Base-by-base conservation (phyloP, 305 asterid genomes). In the Fraxinus latifolia region DNA sequence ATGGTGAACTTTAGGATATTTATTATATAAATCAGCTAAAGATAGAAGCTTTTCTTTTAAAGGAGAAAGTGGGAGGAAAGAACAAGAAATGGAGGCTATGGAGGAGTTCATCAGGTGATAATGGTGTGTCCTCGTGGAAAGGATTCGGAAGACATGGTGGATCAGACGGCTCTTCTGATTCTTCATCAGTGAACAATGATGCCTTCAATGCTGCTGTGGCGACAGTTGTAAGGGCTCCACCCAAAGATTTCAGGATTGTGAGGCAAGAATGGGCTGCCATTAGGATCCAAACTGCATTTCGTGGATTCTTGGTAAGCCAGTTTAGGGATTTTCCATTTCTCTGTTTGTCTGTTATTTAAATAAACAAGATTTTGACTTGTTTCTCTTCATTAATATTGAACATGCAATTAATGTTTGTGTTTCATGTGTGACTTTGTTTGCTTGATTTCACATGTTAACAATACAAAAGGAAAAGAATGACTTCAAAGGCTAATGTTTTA, bases 241-340 rank as follows among this genome's bases (percentile, higher is more conserved):
- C 98, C 12, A 94, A 92, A 73, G 97, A 94, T 88, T 95, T 95
- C 86, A 88, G 81, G 84, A 96, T 77, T 80, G 97, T 95, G 11
- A 91, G 89, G 86, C 90, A 91, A 84, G 98, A 95, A 88, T 95
- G 98, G 97, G 98, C 97, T 68, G 97, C 98, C 82, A 94, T 94
- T 50, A 89, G 97, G 81, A 94, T 95, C 83, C 97, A 96, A 87
- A 92, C 97, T 80, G 90, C 97, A 32, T 94, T 94, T 87, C 91
- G 97, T 86, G 99, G 95, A 15, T 96, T 96, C 76, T 84, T 96
- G 97, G 98, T 95, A 50, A 84, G 86, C 34, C 0, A 21, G 34
- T 65, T 65, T 9, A 11, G 73, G 73, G 34, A 25, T 25, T 27
- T 65, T 25, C 73, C 73, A 3, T 15, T 31, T 31, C 25, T 15